Percentiles rank a stretch among this genome's conserved stretches.
Evolutionary conservation across 164 flowering plant species (phyloP).

Genomic region (Brasenia schreberi): DNA sequence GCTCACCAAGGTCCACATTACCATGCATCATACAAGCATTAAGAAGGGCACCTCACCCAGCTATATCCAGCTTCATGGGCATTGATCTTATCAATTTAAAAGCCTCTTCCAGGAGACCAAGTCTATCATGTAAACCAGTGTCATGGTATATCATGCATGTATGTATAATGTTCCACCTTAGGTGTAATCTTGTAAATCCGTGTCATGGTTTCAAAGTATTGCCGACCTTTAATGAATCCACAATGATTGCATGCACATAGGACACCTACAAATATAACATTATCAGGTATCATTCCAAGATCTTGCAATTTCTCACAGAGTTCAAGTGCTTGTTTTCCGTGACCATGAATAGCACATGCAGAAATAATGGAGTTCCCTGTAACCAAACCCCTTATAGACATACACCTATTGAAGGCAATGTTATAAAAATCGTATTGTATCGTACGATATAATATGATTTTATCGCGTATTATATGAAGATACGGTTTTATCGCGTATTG

Average conservation of each 20-base stretch:
- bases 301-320: slow-evolving; percentile 27
- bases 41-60: slow-evolving; percentile 57
- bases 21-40: slow-evolving; percentile 35
- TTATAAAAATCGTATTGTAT: no score
- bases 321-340: slow-evolving; percentile 22
- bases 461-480: no score
- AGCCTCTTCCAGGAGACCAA: slow-evolving; percentile 36
- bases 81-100: slow-evolving; percentile 22
- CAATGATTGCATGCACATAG: slow-evolving; percentile 46
- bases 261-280: slow-evolving; percentile 37
- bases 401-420: no score
- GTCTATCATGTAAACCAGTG: slow-evolving; percentile 35
- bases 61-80: slow-evolving; percentile 43
- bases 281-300: slow-evolving; percentile 22
- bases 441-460: no score
- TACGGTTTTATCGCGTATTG: no score
- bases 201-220: slow-evolving; percentile 24
- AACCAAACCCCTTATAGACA: slow-evolving; percentile 29
- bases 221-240: slow-evolving; percentile 26
- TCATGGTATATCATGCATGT: slow-evolving; percentile 48
- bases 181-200: slow-evolving; percentile 20
- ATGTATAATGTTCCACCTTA: slow-evolving; percentile 39
- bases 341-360: slow-evolving; percentile 37
- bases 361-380: slow-evolving; percentile 48
- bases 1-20: slow-evolving; percentile 34